phyloP scores from a whole-genome alignment of 192 early-diverging fungal species.

The Jimgerdemannia lactiflua region DNA sequence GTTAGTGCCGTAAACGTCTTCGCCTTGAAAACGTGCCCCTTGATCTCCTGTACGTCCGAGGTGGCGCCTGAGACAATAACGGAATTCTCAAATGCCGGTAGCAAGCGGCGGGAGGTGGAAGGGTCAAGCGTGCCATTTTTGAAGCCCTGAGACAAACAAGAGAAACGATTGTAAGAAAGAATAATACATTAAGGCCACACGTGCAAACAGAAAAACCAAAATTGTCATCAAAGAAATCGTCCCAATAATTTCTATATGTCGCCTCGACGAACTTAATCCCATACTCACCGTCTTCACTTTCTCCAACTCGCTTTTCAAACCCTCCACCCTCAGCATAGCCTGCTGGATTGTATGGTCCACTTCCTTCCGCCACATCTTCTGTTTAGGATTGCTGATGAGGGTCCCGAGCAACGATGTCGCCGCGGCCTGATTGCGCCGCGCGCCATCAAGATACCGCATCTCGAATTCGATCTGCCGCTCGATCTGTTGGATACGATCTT shows the following conservation, averaged over 20 bases:
- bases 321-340: neutral
- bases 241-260: too few relatives aligned
- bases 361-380: neutral
- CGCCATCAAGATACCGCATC: neutral
- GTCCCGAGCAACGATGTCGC: neutral
- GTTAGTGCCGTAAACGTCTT: neutral
- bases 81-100: neutral
- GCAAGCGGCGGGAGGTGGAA: neutral
- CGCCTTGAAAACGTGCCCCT: neutral
- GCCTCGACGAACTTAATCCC: neutral
- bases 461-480: neutral
- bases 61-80: neutral
- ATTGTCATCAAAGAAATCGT: neutral
- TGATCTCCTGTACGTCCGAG: neutral
- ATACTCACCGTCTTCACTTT: neutral
- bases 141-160: neutral
- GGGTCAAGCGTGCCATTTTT: neutral
- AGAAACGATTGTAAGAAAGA: neutral
- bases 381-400: neutral
- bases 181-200: neutral
- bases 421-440: neutral
- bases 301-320: neutral
- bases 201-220: neutral
- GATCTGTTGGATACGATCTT: neutral
- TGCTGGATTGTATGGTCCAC: neutral